Evolutionary conservation across 208 protist species (phyloP), one percentile per base, ranked within the genome.

Genomic region (Acanthamoeba polyphaga): DNA sequence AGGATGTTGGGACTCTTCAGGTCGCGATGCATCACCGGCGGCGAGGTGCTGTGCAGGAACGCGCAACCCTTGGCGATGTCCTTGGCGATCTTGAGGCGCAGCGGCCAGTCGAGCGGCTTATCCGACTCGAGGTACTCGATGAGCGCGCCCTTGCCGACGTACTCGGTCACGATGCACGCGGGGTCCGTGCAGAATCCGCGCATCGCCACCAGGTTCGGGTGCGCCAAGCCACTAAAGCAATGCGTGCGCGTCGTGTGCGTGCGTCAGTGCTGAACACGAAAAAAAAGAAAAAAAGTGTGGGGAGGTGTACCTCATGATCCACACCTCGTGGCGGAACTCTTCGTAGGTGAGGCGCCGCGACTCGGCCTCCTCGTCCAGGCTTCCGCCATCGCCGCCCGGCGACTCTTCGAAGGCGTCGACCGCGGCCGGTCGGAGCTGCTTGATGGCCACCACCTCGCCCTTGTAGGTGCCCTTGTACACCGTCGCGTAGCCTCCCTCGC

Each of bases 271-370:
- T n/a, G n/a, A n/a, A n/a, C n/a, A n/a, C n/a, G n/a, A n/a, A n/a
- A n/a, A n/a, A n/a, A n/a, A n/a, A n/a, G n/a, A n/a, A n/a, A n/a
- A n/a, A 32, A 10, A 87, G 1, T 1, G 10, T 2, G 34, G 7
- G 29, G 19, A 34, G 58, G 0, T 8, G 29, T 22, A 93, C 89
- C 66, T 94, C 90, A 94, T 94, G 2, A 94, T 84, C 90, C 90
- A 94, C 17, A 94, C 90, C 22, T 94, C 90, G 51, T 94, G 90
- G 27, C 90, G 90, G 70, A 94, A 94, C 38, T 94, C 91, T n/a
- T 94, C 91, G 24, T 58, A 58, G 53, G 53, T 58, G 53, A 58
- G 53, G 15, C 53, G 53, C 53, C 53, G 53, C 53, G 53, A 58
- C 53, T 58, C 53, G 53, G 53, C 53, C 17, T 58, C 53, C 15